Evolutionary conservation across 305 asterid species (phyloP), one percentile per base, ranked within the genome.

Genomic region (Galium porrigens): DNA sequence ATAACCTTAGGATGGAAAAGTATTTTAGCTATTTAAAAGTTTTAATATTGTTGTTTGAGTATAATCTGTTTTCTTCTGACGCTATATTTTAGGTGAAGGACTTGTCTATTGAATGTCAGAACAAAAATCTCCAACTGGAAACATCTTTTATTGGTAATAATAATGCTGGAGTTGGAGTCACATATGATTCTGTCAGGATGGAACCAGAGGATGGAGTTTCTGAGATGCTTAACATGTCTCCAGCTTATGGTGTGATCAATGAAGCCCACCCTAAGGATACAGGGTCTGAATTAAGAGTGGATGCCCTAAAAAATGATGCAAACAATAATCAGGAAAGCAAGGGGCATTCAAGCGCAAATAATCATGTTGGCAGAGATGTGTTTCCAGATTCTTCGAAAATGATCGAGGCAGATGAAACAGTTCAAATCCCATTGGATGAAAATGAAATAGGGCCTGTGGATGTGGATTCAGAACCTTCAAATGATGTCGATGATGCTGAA

Each of bases 341-440:
- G 15, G 82, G 73, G 69, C 64, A 72, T 39, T 44, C 68, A 61
- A 70, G 72, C 55, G 70, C 58, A 44, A 52, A 66, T 29, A 68
- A 76, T 66, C 52, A 6, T 15, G 52, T 15, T 46, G 52, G 4
- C 52, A 46, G 18, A 46, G 30, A 15, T 36, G 71, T 67, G 61
- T 65, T 25, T 64, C 52, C 69, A 22, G 76, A 73, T 65, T 69
- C 86, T 63, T 77, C 84, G 39, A 91, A 85, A 61, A 72, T 77
- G 17, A 66, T 64, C 1, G 81, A 82, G 77, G 75, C 75, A 33
- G 86, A 77, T 73, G 94, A 82, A 79, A 84, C 84, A 33, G 86
- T 80, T 77, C 97, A 85, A 78, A 85, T 90, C 42, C 90, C 95
- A 20, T 70, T 86, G 77, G 81, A 81, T 33, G 90, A 84, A 72